Base-by-base conservation (phyloP, 208 protist genomes). In the Acanthamoeba castellanii region DNA sequence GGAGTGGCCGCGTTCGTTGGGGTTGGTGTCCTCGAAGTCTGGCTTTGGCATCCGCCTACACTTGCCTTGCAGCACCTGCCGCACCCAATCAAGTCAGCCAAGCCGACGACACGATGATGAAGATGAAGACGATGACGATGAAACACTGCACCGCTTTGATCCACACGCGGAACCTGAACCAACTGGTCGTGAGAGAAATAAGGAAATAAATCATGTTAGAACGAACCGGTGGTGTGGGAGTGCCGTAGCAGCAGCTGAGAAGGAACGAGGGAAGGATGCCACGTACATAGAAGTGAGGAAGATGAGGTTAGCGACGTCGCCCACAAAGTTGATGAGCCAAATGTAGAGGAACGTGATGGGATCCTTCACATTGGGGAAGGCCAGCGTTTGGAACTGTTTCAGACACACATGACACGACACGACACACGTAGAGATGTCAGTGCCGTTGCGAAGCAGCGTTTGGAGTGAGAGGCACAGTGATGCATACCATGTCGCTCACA, bases 1-100 rank as follows among this genome's bases (percentile, higher is more conserved):
- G 16, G 95, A 95, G 66, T 96, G 95, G 55, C 95, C 95, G 0
- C 95, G 95, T 14, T 96, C 95, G 74, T 95, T 50, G 11, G 74
- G 68, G 32, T 94, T 74, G 7, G 70, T 76, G 32, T 95, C 84
- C 34, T 95, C 91, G n/a, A 42, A 85, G 70, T 66, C 47, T 5
- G 66, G 90, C 50, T 94, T 94, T 0, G 90, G 90, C 47, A 94
- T 42, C 3, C n/a, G 8, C 14, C 72, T 11, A 4, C 90, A 78
- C 47, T 94, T 94, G 70, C 55, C 37, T 22, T 30, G 22, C 37
- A 94, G 20, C 11, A 94, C 27, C 45, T 59, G 76, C 7, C 16
- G 18, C 25, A 74, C 11, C 25, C 22, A 45, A 20, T 13, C 25
- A 3, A 0, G 25, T 37, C 25, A 74, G 27, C 66, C n/a, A 0